These are phyloP conservation scores for Cenchrus purpureus DNA, from an alignment of 176 grass and related monocot species.

Conservation along the genomic window DNA sequence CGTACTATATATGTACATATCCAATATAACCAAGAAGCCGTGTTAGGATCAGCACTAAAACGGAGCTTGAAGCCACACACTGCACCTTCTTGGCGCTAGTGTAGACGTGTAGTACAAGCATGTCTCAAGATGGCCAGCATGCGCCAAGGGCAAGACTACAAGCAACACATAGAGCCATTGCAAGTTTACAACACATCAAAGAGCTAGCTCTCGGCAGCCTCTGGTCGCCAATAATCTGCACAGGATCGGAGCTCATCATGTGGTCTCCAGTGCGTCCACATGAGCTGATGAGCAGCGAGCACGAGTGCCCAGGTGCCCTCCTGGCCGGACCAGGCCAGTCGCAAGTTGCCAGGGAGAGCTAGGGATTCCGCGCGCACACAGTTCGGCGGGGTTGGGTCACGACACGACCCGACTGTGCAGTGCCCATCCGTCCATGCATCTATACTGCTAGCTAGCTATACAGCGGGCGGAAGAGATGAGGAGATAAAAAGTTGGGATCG, in stretches of 20 bases:
- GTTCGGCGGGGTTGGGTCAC: conserved; percentile 16
- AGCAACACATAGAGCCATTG: too few relatives aligned
- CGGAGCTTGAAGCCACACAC: too few relatives aligned
- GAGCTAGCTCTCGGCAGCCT: too few relatives aligned
- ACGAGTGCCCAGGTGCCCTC: background rate
- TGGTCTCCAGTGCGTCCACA: conserved; percentile 13
- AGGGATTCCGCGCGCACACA: background rate
- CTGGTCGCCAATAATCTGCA: background rate
- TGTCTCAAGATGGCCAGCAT: background rate
- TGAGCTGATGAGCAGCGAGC: background rate
- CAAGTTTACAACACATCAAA: too few relatives aligned
- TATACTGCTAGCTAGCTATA: background rate
- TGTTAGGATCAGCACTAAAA: background rate
- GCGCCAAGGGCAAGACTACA: background rate
- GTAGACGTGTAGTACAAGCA: too few relatives aligned
- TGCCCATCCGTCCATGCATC: background rate
- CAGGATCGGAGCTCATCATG: background rate
- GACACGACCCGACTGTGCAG: background rate
- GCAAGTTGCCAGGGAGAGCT: background rate
- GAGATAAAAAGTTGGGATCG: conserved; percentile 25
- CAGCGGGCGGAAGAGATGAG: background rate
- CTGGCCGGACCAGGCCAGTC: background rate
- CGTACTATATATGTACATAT: background rate
- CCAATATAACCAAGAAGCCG: background rate
- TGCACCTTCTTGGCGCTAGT: too few relatives aligned